Conservation (phyloP, 148 eudicot genomes). For the Chenopodium formosanum region DNA sequence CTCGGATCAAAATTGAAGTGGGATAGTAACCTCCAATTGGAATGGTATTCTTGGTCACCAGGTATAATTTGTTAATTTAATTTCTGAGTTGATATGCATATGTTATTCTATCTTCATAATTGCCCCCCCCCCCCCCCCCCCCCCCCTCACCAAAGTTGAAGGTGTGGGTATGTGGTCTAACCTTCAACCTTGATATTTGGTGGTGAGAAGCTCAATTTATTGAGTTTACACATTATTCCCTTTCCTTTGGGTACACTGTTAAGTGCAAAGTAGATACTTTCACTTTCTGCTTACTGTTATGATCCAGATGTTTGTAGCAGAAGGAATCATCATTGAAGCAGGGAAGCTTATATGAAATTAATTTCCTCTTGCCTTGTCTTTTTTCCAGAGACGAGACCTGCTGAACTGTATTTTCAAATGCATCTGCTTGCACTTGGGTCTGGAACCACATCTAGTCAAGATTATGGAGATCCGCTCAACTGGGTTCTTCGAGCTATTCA, state of each 20-base stretch:
- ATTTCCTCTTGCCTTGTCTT: neutral
- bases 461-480: conserved; percentile 38
- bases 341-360: neutral
- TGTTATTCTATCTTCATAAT: neutral
- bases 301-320: neutral
- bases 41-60: conserved; percentile 88
- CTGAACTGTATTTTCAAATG: conserved; percentile 84
- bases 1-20: conserved; percentile 73
- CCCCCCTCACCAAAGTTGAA: neutral
- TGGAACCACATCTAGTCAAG: conserved; percentile 30
- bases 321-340: neutral
- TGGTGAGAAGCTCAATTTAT: neutral
- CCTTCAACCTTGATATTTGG: neutral
- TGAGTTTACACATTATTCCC: neutral
- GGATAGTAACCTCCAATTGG: conserved; percentile 61
- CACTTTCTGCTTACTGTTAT: neutral
- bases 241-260: too few relatives aligned
- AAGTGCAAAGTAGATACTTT: neutral
- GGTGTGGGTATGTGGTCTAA: too few relatives aligned
- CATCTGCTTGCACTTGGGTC: conserved; percentile 58
- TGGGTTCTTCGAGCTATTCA: conserved; percentile 83
- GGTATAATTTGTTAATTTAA: conserved; percentile 41
- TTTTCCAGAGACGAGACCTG: conserved; percentile 61
- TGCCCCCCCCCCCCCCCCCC: neutral
- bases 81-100: neutral